phyloP scores from a whole-genome alignment of 768 basidiomycete genomes.

The Mycena belliarum region DNA sequence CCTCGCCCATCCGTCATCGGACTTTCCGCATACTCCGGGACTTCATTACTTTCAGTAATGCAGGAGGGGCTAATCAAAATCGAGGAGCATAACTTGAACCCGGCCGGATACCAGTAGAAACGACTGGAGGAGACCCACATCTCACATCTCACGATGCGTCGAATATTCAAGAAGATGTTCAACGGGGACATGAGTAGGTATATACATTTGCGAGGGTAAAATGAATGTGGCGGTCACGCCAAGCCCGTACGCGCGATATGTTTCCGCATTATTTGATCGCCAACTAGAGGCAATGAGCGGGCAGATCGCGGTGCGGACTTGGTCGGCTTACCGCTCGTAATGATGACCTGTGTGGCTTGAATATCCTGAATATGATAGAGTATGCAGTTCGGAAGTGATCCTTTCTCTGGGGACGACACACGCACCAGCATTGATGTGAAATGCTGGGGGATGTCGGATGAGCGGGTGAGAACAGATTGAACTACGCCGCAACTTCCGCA shows the following conservation, averaged over 20 bases:
- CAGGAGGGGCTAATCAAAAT: too few relatives aligned
- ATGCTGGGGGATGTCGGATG: slow-evolving; percentile 43
- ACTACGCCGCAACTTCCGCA: slow-evolving; percentile 29
- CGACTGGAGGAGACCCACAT: too few relatives aligned
- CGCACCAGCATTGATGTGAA: slow-evolving; percentile 69
- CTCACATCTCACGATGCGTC: too few relatives aligned
- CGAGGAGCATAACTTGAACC: too few relatives aligned
- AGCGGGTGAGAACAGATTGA: background rate
- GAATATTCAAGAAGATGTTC: slow-evolving; percentile 11
- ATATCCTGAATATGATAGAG: slow-evolving; percentile 66
- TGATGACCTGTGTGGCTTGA: slow-evolving; percentile 65
- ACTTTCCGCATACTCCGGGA: too few relatives aligned
- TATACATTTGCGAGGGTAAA: background rate
- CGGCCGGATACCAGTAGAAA: too few relatives aligned
- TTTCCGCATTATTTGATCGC: slow-evolving; percentile 66
- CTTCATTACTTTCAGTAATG: too few relatives aligned
- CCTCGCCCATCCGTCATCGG: too few relatives aligned
- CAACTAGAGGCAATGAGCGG: slow-evolving; percentile 39
- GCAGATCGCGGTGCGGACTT: background rate
- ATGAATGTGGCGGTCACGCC: background rate
- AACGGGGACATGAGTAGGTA: background rate
- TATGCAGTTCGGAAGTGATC: slow-evolving; percentile 7
- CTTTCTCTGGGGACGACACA: slow-evolving; percentile 6
- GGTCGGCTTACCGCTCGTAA: slow-evolving; percentile 51
- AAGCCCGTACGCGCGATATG: slow-evolving; percentile 58